Base-by-base conservation (phyloP, 176 grass and related monocot species). In the Zea luxurians region DNA sequence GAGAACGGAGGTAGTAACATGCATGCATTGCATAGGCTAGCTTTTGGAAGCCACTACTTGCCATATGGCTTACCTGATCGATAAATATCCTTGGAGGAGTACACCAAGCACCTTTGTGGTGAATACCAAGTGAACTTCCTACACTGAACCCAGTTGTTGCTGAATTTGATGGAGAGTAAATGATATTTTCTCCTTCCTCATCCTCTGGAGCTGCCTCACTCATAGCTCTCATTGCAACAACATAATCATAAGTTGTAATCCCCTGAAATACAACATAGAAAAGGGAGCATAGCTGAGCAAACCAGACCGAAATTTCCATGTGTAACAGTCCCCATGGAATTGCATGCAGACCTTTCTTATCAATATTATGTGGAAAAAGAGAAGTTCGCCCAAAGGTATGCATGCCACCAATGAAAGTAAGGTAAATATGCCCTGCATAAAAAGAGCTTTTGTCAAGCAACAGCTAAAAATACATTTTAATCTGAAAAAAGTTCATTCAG, bases 291-390 rank as follows among this genome's bases (percentile, higher is more conserved):
- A 73, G 61, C 46, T 83, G 38, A 75, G 44, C 5, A 86, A 70
- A 27, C 27, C 72, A 37, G 13, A 80, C 67, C 5, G 4, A 64
- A 48, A 17, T 71, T 84, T 68, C 2, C 21, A 80, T 66, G 16
- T 65, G 58, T 35, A 42, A 87, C 59, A 80, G 44, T 52, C 63
- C 49, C 15, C 64, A 17, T 78, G 47, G 20, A 78, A 82, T 37
- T 64, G 55, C 62, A 75, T 17, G 44, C 73, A 76, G 80, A 99
- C 96, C 96, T 99, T 99, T 86, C 89, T 91, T 35, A 99, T 95
- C 68, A 99, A 62, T 88, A 99, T 95, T 75, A 99, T 91, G 88
- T 95, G 96, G 82, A 99, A 99, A 90, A 99, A 99, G 92, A 99
- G 93, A 78, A 99, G 92, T 78, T 99, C 96, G 27, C 87, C 88